Evolutionary conservation across 1,284 basidiomycete species (phyloP).

Genomic region (Ganoderma boninense): DNA sequence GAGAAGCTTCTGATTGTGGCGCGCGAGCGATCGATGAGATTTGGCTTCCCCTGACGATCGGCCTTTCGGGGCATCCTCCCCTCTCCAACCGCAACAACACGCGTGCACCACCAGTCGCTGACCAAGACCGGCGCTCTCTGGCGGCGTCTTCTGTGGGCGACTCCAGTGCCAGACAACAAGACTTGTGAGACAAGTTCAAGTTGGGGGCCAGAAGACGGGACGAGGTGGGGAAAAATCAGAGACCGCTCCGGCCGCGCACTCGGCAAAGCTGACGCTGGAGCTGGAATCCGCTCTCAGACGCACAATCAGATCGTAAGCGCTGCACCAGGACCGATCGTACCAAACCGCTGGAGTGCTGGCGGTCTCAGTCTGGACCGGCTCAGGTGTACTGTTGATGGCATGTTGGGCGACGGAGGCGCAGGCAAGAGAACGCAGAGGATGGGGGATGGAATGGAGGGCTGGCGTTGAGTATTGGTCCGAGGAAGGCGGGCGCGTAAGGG

Average conservation of each 20-base stretch:
- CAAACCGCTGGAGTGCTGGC: slow-evolving; percentile 16
- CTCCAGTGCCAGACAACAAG: not conserved
- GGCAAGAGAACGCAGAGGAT: not conserved
- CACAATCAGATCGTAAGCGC: slow-evolving; percentile 32
- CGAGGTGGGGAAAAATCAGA: slow-evolving; percentile 10
- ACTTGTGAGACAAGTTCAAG: not conserved
- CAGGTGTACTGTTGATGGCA: not conserved
- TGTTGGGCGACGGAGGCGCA: not conserved
- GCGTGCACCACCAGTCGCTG: not conserved
- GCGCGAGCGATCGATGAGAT: slow-evolving; percentile 9
- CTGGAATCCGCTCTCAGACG: slow-evolving; percentile 25
- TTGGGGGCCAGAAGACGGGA: not conserved
- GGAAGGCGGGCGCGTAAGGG: slow-evolving; percentile 12
- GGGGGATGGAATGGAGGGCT: not conserved
- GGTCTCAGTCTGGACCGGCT: not conserved
- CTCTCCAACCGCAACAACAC: not conserved
- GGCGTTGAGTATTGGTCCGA: slow-evolving; percentile 14
- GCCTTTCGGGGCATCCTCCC: not conserved
- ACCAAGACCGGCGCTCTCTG: not conserved
- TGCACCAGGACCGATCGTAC: slow-evolving; percentile 19
- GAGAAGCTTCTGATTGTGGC: slow-evolving; percentile 9
- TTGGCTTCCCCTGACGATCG: slow-evolving; percentile 12
- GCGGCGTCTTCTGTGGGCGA: not conserved
- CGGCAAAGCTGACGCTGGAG: slow-evolving; percentile 12
- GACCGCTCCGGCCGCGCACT: not conserved